Evolutionary conservation across 305 asterid genomes (phyloP).

Genomic region (Solanum hybrid): DNA sequence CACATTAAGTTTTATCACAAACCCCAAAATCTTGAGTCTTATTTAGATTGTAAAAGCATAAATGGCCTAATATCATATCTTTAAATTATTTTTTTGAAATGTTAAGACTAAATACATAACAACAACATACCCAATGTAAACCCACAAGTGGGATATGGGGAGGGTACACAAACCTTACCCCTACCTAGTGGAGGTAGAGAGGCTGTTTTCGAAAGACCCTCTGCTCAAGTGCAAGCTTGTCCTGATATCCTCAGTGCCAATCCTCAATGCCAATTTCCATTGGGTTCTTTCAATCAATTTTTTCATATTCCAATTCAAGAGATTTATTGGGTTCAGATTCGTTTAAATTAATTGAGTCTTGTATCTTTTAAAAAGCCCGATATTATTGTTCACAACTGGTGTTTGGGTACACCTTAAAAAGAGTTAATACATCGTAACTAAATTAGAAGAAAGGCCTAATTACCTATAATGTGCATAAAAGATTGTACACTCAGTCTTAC

Average conservation of each 20-base stretch:
- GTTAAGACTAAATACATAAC: background rate
- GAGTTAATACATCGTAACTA: background rate
- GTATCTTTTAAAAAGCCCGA: background rate
- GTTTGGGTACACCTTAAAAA: background rate
- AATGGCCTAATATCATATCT: background rate
- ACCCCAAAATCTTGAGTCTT: background rate
- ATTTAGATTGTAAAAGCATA: background rate
- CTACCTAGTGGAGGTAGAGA: background rate
- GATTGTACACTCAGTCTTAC: background rate
- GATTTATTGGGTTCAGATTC: background rate
- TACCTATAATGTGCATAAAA: background rate
- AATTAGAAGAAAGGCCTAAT: background rate
- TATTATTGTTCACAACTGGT: background rate
- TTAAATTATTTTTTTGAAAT: background rate
- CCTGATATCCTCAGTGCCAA: background rate
- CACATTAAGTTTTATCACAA: background rate
- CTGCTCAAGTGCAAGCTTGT: background rate
- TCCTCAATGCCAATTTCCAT: background rate
- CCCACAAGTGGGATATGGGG: background rate
- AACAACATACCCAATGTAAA: background rate
- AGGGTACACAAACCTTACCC: background rate
- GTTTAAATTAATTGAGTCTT: background rate
- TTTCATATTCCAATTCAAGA: background rate
- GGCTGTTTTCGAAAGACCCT: background rate
- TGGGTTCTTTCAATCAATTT: background rate